Conservation (phyloP, 2,329 filamentous ascomycete species). For the Dendrostoma leiphaemia region DNA sequence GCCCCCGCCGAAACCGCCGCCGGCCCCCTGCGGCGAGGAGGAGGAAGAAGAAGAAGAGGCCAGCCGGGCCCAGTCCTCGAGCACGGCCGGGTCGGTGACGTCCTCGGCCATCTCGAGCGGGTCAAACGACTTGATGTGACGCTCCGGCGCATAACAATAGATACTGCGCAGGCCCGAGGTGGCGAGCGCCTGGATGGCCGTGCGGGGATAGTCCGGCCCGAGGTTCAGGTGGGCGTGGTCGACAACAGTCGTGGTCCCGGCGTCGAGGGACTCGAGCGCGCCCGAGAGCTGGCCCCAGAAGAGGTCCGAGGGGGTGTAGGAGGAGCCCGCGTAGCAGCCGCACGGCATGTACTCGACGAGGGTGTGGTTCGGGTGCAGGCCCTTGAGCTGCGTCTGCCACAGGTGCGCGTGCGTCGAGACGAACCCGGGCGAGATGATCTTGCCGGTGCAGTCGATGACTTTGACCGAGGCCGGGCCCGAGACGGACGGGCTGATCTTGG, state of each 20-base stretch:
- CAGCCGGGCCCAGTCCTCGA: constrained; percentile 33
- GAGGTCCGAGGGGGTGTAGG: constrained; percentile 39
- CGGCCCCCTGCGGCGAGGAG: no score
- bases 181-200: constrained; percentile 38
- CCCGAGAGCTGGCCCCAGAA: constrained; percentile 45
- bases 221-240: constrained; percentile 35
- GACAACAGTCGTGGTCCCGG: constrained; percentile 40
- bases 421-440: constrained; percentile 40
- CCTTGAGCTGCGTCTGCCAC: constrained; percentile 39
- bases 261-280: constrained; percentile 37
- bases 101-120: constrained; percentile 25
- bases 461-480: constrained; percentile 7
- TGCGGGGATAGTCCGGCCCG: constrained; percentile 28
- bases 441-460: constrained; percentile 38
- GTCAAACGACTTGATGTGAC: constrained; percentile 28
- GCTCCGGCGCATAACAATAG: constrained; percentile 39
- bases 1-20: constrained; percentile 29
- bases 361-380: constrained; percentile 22
- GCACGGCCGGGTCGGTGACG: constrained; percentile 32
- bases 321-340: constrained; percentile 34
- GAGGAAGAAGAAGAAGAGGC: no score
- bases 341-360: constrained; percentile 26
- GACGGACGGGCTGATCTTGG: constrained; percentile 4
- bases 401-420: constrained; percentile 43
- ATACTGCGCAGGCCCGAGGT: constrained; percentile 45